Evolutionary conservation across 2,329 filamentous ascomycete genomes (phyloP), one percentile per base, ranked within the genome.

Genomic region (Trichoderma sp.): DNA sequence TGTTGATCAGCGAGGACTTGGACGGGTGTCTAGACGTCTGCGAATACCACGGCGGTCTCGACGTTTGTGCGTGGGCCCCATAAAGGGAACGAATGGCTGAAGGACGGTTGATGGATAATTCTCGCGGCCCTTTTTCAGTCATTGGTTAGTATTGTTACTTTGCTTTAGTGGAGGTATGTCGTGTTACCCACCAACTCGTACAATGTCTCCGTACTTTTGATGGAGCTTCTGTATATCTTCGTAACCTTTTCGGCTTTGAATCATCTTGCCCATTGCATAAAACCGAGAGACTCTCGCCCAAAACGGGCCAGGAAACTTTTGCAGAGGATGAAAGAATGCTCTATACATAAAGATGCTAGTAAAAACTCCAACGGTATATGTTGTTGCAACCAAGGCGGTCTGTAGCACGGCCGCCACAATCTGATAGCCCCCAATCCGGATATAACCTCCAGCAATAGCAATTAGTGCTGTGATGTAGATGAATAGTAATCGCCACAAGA

Each of bases 1-100:
- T 81, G 60, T 21, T 82, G 76, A 60, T 79, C 76, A 24, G 77
- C 14, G 82, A 84, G 2, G 84, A 33, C 60, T 83, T 82, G 2
- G 77, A 79, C 3, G 82, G 82, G 3, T 81, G 81, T 77, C 73
- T 63, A 14, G 75, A 59, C 18, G 77, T 60, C 64, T 67, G 67
- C 62, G 62, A 14, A 38, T 60, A 66, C 63, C 45, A 65, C 2
- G 60, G 31, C 29, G 45, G n/a, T 11, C 24, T 59, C 6, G 27
- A 29, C 18, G 16, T 33, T 24, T 50, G 27, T 29, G 74, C 16
- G 29, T 21, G 9, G 31, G 18, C 12, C 3, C 31, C 11, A 11
- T 69, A 12, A 14, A 65, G 24, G 1, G 3, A 21, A 5, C 31
- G 18, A 4, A 71, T 71, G 2, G 53, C 67, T 21, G 67, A 71